A percentile compares a stretch with the other conserved stretches of the same genome.
These are phyloP conservation scores for Pseudonitzschia delicatissima DNA, from an alignment of 108 stramenopile species.

Conservation along the genomic window DNA sequence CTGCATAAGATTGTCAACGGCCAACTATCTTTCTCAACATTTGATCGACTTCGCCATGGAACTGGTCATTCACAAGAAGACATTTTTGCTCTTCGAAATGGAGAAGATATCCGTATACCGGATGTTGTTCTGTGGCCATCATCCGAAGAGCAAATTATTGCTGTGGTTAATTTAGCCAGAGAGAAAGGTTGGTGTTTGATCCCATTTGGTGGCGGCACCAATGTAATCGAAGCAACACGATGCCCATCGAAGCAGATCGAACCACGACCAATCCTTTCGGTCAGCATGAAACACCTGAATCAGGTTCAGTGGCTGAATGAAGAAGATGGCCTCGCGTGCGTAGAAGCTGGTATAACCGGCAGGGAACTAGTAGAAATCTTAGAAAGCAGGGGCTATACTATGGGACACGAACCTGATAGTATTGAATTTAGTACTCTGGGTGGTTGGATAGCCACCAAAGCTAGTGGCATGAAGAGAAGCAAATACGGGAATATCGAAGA, in stretches of 20 bases:
- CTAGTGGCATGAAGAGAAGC: conserved; percentile 95
- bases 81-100: conserved; percentile 66
- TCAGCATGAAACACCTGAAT: conserved; percentile 88
- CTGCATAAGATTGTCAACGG: conserved; percentile 2
- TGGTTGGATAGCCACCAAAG: conserved; percentile 96
- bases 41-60: conserved; percentile 70
- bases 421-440: conserved; percentile 95
- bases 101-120: conserved; percentile 56
- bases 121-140: conserved; percentile 81
- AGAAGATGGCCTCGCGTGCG: conserved; percentile 80
- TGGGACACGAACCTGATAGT: conserved; percentile 96
- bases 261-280: conserved; percentile 81
- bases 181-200: conserved; percentile 78
- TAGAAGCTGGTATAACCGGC: conserved; percentile 90
- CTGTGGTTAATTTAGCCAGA: conserved; percentile 54
- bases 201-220: conserved; percentile 94
- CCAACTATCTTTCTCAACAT: conserved; percentile 30
- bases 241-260: conserved; percentile 66
- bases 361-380: conserved; percentile 62
- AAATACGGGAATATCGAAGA: conserved; percentile 97
- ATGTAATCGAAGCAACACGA: conserved; percentile 81
- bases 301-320: conserved; percentile 78
- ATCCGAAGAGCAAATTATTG: conserved; percentile 48
- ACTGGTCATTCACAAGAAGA: conserved; percentile 88
- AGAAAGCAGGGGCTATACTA: conserved; percentile 76